Conservation (phyloP, 352 stramenopile genomes). For the Phytopythium oedochilum region DNA sequence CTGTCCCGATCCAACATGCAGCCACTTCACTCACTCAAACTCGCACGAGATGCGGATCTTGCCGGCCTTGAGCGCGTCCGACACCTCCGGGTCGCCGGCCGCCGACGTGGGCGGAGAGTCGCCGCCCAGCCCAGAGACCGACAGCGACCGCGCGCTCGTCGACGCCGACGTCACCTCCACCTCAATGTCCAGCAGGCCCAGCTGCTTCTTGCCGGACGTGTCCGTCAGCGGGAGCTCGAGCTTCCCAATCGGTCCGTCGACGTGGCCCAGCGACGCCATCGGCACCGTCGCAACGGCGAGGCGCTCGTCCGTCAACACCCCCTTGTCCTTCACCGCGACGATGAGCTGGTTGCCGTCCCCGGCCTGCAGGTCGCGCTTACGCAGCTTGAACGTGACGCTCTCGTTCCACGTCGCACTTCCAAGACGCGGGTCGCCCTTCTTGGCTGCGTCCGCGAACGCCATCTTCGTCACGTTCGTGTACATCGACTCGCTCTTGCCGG, state of each 20-base stretch:
- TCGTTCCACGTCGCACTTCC: slow-evolving; percentile 65
- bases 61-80: slow-evolving; percentile 31
- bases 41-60: slow-evolving; percentile 38
- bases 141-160: slow-evolving; percentile 31
- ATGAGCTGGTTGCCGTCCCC: slow-evolving; percentile 13
- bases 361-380: slow-evolving; percentile 40
- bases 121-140: slow-evolving; percentile 19
- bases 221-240: slow-evolving; percentile 31
- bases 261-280: slow-evolving; percentile 16
- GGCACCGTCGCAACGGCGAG: slow-evolving; percentile 24
- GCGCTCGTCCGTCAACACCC: slow-evolving; percentile 29
- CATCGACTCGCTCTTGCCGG: slow-evolving; percentile 58
- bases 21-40: slow-evolving; percentile 21
- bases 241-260: slow-evolving; percentile 12
- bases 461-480: slow-evolving; percentile 73
- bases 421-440: slow-evolving; percentile 31
- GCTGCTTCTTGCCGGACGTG: slow-evolving; percentile 14
- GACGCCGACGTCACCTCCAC: slow-evolving; percentile 27
- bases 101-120: slow-evolving; percentile 2
- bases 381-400: slow-evolving; percentile 74
- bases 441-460: slow-evolving; percentile 33
- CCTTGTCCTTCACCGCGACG: slow-evolving; percentile 36
- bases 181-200: slow-evolving; percentile 29
- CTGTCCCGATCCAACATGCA: too few species aligned
- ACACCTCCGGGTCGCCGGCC: slow-evolving; percentile 10